These are phyloP conservation scores for Millerozyma miso DNA, from an alignment of 805 yeast species.

Conservation along the genomic window DNA sequence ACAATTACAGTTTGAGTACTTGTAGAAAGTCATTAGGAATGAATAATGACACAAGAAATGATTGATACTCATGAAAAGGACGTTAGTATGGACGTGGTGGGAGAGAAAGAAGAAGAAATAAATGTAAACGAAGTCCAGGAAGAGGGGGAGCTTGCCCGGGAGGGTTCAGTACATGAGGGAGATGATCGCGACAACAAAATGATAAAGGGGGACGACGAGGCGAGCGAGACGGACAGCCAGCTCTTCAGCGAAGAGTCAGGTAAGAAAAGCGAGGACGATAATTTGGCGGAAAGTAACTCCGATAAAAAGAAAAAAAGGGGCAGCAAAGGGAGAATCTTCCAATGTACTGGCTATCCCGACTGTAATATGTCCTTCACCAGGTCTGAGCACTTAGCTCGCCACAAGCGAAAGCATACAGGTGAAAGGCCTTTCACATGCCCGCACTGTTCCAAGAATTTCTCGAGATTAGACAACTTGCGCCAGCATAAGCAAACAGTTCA, in stretches of 20 bases:
- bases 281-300: neutral
- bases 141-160: neutral
- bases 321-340: constrained; percentile 64
- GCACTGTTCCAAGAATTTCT: constrained; percentile 72
- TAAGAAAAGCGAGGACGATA: neutral
- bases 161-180: neutral
- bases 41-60: neutral
- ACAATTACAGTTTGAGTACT: neutral
- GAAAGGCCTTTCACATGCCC: constrained; percentile 90
- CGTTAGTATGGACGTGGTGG: neutral
- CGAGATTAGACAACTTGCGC: constrained; percentile 80
- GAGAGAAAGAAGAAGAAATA: neutral
- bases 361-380: constrained; percentile 88
- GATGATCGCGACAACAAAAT: neutral
- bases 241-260: neutral
- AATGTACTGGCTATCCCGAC: constrained; percentile 80
- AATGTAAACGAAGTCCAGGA: neutral
- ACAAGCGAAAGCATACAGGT: constrained; percentile 90
- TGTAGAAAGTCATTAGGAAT: neutral
- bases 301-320: constrained; percentile 31
- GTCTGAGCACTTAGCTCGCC: constrained; percentile 89
- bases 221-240: neutral
- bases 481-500: constrained; percentile 83
- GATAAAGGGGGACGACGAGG: neutral
- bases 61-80: neutral